Base-by-base conservation (phyloP, 768 basidiomycete species). In the Boletus bicolor region DNA sequence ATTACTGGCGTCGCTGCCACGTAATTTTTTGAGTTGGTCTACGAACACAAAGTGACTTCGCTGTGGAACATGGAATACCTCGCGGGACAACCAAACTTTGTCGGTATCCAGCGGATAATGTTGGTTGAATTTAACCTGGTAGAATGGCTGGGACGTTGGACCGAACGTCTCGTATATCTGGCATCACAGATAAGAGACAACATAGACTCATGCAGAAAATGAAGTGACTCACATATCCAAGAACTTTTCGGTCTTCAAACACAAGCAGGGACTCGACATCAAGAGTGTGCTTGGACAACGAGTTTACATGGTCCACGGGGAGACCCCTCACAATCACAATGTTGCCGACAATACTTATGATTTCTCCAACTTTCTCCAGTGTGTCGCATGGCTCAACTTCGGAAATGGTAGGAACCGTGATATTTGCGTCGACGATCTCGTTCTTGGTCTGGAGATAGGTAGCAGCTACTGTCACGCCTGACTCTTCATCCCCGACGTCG, bases 81-180 rank as follows among this genome's bases (percentile, higher is more conserved):
- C 77, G 30, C 83, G 80, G 26, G 80, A 79, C 17, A 82, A 57
- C 53, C 71, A 71, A 41, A 87, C 77, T 63, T 79, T 81, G 51
- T 80, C 76, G 12, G 73, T 66, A 65, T 89, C 78, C 43, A 90
- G 69, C 5, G 88, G 82, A 62, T 84, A 86, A 4, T 77, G 68
- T 36, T 83, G 75, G 61, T 79, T 87, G 72, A 95, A 92, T 64
- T 85, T 86, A 59, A 98, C 78, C 63, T 93, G 89, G 68, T 98
- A 98, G 54, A 96, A 75, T 7, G 96, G 96, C 56, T 91, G 87
- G 19, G 82, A 80, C 9, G 95, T 92, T 3, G 96, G 93, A 10
- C 96, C 96, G 72, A 98, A 98, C 0, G 95, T 97, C 73, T 98
- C 96, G 67, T 88, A 91, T 50, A 98, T 78, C 92, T 95, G 9